A percentile compares a stretch with the other conserved stretches of the same genome.
Evolutionary conservation across 805 yeast genomes (phyloP).

Genomic region (Zygoascus ofunaensis): DNA sequence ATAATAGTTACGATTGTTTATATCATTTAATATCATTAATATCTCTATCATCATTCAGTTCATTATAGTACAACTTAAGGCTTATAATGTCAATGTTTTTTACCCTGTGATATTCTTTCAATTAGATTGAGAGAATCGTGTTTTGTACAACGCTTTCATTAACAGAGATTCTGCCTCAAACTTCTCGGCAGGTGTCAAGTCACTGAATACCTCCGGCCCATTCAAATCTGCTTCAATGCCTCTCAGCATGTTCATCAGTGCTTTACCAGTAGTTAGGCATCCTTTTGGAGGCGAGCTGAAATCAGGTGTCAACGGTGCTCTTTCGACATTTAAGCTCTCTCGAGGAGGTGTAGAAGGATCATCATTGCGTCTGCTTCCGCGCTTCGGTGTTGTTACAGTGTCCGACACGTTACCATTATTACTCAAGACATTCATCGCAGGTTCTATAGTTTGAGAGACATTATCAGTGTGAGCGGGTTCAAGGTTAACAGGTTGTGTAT

Average conservation of each 20-base stretch:
- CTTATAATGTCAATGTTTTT: too few relatives aligned
- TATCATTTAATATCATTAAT: too few relatives aligned
- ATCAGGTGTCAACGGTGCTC: constrained; percentile 3
- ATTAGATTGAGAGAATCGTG: background rate
- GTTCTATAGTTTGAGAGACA: too few relatives aligned
- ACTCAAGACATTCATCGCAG: too few relatives aligned
- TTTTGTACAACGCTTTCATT: constrained; percentile 5
- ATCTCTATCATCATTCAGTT: background rate
- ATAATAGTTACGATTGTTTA: background rate
- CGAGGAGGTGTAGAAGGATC: background rate
- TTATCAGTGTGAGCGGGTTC: background rate
- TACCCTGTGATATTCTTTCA: too few relatives aligned
- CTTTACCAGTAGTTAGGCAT: background rate
- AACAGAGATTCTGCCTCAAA: constrained; percentile 9
- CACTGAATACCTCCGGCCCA: constrained; percentile 6
- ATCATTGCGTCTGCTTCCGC: background rate
- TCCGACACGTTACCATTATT: too few relatives aligned
- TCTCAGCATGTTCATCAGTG: constrained; percentile 3
- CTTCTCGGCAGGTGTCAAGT: constrained; percentile 3
- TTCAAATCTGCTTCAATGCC: background rate
- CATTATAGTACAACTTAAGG: background rate
- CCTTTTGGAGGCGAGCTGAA: constrained; percentile 3
- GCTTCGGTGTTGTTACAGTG: background rate
- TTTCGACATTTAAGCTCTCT: background rate
- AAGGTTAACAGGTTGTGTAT: background rate